Conservation (phyloP, 2,329 filamentous ascomycete species). For the Penicillium nordicum region DNA sequence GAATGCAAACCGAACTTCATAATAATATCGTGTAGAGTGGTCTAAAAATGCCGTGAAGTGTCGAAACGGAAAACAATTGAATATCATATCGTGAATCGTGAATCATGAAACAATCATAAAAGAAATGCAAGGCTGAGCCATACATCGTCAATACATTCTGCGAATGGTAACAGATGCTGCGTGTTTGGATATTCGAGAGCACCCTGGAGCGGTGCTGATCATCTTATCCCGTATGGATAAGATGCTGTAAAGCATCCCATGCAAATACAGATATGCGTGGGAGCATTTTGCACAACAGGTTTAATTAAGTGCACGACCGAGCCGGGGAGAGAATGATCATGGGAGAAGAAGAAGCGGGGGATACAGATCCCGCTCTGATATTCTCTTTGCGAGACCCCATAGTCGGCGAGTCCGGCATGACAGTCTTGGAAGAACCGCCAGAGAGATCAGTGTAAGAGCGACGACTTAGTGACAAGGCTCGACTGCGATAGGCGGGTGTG, state of each 20-base stretch:
- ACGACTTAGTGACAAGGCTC: constrained; percentile 24
- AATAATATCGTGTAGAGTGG: constrained; percentile 12
- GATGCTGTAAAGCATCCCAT: neutral
- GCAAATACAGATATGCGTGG: neutral
- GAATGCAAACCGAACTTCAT: constrained; percentile 8
- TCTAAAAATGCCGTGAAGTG: constrained; percentile 13
- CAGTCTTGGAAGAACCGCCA: constrained; percentile 36
- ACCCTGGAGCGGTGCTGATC: neutral
- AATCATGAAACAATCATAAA: constrained; percentile 3
- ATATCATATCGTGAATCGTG: constrained; percentile 6
- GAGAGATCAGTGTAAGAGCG: constrained; percentile 33
- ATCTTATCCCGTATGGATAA: neutral
- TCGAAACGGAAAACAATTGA: constrained; percentile 15
- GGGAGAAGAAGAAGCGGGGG: constrained; percentile 39
- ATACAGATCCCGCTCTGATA: constrained; percentile 36
- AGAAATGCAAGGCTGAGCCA: constrained; percentile 7
- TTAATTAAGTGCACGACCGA: constrained; percentile 32
- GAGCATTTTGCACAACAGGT: neutral
- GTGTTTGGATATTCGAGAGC: constrained; percentile 1
- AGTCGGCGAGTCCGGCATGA: constrained; percentile 37
- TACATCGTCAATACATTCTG: constrained; percentile 21
- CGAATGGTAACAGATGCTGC: constrained; percentile 14
- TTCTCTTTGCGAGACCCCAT: constrained; percentile 38
- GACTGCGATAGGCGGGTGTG: constrained; percentile 36
- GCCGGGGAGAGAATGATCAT: constrained; percentile 38